These are phyloP conservation scores for Podospora conica DNA, from an alignment of 495 filamentous ascomycete species.

Conservation along the genomic window DNA sequence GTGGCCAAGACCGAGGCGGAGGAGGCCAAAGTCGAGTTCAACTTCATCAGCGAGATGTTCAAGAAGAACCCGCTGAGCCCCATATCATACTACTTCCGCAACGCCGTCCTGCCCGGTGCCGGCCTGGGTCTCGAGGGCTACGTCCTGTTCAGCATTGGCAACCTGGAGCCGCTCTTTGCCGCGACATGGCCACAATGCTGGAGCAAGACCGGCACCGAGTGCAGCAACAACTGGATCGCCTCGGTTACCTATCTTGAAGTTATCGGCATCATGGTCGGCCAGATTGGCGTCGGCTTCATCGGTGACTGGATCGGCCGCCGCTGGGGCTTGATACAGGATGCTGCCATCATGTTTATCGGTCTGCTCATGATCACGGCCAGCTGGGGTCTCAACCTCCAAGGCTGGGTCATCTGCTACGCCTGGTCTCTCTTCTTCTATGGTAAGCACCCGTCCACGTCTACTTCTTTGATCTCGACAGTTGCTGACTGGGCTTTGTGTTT, in stretches of 20 bases:
- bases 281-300: slow-evolving; percentile 64
- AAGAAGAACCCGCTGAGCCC: slow-evolving; percentile 76
- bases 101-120: slow-evolving; percentile 82
- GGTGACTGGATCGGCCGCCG: slow-evolving; percentile 71
- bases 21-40: slow-evolving; percentile 61
- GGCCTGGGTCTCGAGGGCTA: slow-evolving; percentile 87
- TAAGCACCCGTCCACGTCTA: slow-evolving; percentile 16
- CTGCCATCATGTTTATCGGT: slow-evolving; percentile 85
- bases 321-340: slow-evolving; percentile 90
- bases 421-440: slow-evolving; percentile 89
- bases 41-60: slow-evolving; percentile 63
- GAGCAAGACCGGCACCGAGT: slow-evolving; percentile 50
- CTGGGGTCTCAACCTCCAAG: slow-evolving; percentile 76
- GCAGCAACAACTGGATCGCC: slow-evolving; percentile 66
- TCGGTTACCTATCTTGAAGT: slow-evolving; percentile 82
- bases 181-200: slow-evolving; percentile 68
- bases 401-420: slow-evolving; percentile 89
- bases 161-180: slow-evolving; percentile 69
- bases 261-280: slow-evolving; percentile 81
- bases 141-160: slow-evolving; percentile 91
- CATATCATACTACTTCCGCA: slow-evolving; percentile 73
- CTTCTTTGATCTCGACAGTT: neutral
- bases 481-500: neutral
- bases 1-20: slow-evolving; percentile 58
- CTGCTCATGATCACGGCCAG: slow-evolving; percentile 78